These are phyloP conservation scores for Colletotrichum australisinense DNA, from an alignment of 2,329 filamentous ascomycete genomes.

Conservation along the genomic window DNA sequence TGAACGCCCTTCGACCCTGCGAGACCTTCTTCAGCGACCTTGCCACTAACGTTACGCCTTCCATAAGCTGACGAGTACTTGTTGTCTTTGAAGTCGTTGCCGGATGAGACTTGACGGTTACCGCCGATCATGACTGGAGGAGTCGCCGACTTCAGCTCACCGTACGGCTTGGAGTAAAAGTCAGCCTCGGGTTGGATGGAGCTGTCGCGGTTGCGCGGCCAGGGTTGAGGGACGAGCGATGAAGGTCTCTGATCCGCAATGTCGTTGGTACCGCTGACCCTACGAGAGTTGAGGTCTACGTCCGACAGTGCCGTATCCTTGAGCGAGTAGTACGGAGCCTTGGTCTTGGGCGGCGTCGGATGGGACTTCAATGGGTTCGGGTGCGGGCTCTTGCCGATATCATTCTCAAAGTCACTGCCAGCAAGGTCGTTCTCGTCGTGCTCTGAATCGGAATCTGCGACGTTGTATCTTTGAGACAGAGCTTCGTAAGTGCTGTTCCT, in stretches of 20 bases:
- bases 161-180: slow-evolving; percentile 69
- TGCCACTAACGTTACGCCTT: slow-evolving; percentile 77
- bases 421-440: slow-evolving; percentile 47
- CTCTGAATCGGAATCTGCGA: slow-evolving; percentile 53
- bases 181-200: slow-evolving; percentile 61
- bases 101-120: slow-evolving; percentile 67
- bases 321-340: slow-evolving; percentile 45
- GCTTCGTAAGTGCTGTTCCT: slow-evolving; percentile 55
- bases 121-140: slow-evolving; percentile 64
- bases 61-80: slow-evolving; percentile 47
- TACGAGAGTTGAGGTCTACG: slow-evolving; percentile 56
- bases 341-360: slow-evolving; percentile 48
- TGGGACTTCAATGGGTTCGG: slow-evolving; percentile 67
- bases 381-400: slow-evolving; percentile 42
- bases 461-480: slow-evolving; percentile 57
- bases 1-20: slow-evolving; percentile 47
- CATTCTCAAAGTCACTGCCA: slow-evolving; percentile 40
- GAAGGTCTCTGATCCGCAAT: slow-evolving; percentile 54
- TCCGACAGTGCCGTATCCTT: slow-evolving; percentile 54
- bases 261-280: slow-evolving; percentile 56
- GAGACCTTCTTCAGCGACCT: slow-evolving; percentile 77
- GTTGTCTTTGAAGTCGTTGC: slow-evolving; percentile 62
- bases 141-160: slow-evolving; percentile 64
- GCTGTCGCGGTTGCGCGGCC: slow-evolving; percentile 50
- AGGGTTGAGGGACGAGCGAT: slow-evolving; percentile 29